These are phyloP conservation scores for Apocynum venetum DNA, from an alignment of 257 asterid species.

Conservation along the genomic window DNA sequence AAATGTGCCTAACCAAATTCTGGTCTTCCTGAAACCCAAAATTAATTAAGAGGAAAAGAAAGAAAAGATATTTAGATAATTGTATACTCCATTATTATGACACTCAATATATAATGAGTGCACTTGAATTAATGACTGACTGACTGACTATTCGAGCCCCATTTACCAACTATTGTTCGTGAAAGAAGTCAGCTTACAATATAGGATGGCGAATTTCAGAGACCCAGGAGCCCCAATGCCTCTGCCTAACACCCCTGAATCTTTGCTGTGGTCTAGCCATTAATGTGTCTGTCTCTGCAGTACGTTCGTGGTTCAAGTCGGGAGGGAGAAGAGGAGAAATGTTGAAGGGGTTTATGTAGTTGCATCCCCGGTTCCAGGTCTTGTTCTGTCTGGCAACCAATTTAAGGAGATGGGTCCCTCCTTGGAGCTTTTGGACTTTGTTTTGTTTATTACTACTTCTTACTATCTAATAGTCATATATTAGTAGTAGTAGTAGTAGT, in stretches of 20 bases:
- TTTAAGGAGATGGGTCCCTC: conserved; percentile 35
- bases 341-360: conserved; percentile 2
- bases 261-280: conserved; percentile 74
- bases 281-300: too few species aligned
- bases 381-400: conserved; percentile 30
- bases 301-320: neutral
- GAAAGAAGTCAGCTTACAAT: conserved; percentile 33
- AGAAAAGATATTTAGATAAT: too few species aligned
- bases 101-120: too few species aligned
- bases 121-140: too few species aligned
- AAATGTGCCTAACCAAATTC: conserved; percentile 92
- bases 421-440: neutral
- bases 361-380: conserved; percentile 4
- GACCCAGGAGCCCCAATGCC: conserved; percentile 99
- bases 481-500: conserved; percentile 13
- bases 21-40: conserved; percentile 55
- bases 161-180: too few species aligned
- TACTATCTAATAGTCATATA: neutral
- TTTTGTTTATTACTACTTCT: conserved; percentile 9
- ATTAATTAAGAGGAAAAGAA: neutral
- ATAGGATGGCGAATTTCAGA: conserved; percentile 96
- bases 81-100: too few species aligned
- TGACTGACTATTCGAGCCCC: too few species aligned
- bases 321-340: neutral
- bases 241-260: conserved; percentile 85